Evolutionary conservation across 2,329 filamentous ascomycete species (phyloP).

Genomic region (Neoascochyta sp.): DNA sequence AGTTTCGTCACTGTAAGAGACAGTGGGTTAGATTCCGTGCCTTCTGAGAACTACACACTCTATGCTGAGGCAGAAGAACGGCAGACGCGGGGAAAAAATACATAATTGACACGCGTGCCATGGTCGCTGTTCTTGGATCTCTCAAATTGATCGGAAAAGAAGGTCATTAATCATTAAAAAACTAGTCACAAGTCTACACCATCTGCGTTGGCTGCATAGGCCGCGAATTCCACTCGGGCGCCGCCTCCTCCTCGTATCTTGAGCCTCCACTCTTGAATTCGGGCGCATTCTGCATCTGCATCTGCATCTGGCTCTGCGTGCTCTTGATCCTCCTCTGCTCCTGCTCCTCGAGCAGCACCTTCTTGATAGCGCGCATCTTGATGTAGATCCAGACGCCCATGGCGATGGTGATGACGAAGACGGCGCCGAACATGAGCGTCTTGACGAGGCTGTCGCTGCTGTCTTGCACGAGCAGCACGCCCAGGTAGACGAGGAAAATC

Average conservation of each 20-base stretch:
- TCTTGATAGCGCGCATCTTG: conserved; percentile 35
- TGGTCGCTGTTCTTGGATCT: no score
- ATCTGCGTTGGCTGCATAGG: conserved; percentile 21
- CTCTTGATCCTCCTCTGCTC: conserved; percentile 18
- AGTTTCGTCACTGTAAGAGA: no score
- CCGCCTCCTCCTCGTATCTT: conserved; percentile 16
- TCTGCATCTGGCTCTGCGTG: conserved; percentile 9
- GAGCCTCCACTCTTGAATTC: conserved; percentile 17
- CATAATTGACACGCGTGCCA: no score
- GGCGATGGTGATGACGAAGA: conserved; percentile 28
- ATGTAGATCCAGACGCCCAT: conserved; percentile 34
- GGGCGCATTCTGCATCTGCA: conserved; percentile 14
- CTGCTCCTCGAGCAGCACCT: conserved; percentile 33
- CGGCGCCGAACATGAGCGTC: conserved; percentile 29
- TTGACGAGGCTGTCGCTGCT: conserved; percentile 23
- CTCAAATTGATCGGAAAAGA: no score
- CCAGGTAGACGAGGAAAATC: conserved; percentile 36
- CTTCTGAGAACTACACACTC: no score
- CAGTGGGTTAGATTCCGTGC: no score
- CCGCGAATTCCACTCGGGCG: conserved; percentile 15
- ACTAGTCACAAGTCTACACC: no score
- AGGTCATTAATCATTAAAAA: no score
- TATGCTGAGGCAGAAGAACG: no score
- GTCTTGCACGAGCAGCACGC: conserved; percentile 30
- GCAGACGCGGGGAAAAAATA: no score